phyloP scores from a whole-genome alignment of 257 asterid genomes.

The Nicotiana tabacum region DNA sequence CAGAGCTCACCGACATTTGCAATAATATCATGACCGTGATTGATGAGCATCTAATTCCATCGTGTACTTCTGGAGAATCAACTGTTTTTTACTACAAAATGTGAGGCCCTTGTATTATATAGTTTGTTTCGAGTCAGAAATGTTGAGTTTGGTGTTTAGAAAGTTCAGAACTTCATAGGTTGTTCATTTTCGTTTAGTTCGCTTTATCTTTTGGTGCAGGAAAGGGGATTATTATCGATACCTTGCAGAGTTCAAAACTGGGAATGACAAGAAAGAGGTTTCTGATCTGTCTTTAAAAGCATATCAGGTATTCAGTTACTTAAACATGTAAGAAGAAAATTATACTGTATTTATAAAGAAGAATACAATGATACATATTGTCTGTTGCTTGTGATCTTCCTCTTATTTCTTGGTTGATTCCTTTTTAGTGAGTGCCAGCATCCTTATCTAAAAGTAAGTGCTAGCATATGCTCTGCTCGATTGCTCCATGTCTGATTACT shows the following conservation, averaged over 20 bases:
- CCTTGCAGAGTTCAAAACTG: slow-evolving; percentile 39
- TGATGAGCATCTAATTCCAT: slow-evolving; percentile 19
- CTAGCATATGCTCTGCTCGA: background rate
- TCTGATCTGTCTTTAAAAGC: slow-evolving; percentile 42
- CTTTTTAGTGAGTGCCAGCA: background rate
- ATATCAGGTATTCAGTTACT: slow-evolving; percentile 25
- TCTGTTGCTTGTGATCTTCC: background rate
- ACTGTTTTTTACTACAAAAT: slow-evolving; percentile 22
- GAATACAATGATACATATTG: background rate
- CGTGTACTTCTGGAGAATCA: slow-evolving; percentile 15
- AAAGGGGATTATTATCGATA: slow-evolving; percentile 49
- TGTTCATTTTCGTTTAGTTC: background rate
- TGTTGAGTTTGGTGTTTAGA: background rate
- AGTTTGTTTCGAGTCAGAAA: background rate
- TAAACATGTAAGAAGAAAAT: background rate
- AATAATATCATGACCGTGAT: slow-evolving; percentile 18
- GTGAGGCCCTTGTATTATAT: background rate
- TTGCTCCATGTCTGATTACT: background rate
- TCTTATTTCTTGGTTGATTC: background rate
- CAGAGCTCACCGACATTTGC: slow-evolving; percentile 16
- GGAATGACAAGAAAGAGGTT: slow-evolving; percentile 36
- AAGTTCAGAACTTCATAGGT: background rate
- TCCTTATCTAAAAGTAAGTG: background rate
- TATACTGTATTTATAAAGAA: background rate
- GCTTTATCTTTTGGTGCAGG: slow-evolving; percentile 24